phyloP scores from a whole-genome alignment of 352 stramenopile species.

The Phytophthora rubi region DNA sequence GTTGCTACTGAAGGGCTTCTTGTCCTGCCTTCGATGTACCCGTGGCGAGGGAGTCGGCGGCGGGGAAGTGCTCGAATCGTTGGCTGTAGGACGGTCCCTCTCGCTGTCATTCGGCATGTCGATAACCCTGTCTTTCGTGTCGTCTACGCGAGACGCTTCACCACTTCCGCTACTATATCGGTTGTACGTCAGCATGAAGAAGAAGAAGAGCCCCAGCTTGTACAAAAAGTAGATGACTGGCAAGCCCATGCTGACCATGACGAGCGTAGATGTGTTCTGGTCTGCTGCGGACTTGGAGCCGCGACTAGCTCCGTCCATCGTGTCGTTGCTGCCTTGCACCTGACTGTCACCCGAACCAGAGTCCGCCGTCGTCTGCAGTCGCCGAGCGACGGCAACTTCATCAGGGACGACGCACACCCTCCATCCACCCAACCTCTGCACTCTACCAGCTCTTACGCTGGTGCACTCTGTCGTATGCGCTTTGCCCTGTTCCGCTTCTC shows the following conservation, averaged over 20 bases:
- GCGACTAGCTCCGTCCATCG: constrained; percentile 6
- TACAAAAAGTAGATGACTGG: constrained; percentile 51
- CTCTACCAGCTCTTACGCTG: constrained; percentile 13
- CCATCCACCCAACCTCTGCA: constrained; percentile 18
- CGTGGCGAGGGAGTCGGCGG: constrained; percentile 22
- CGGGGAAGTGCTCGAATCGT: constrained; percentile 39
- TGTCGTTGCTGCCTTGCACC: constrained; percentile 8
- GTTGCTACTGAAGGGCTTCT: constrained; percentile 35
- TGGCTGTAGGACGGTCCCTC: constrained; percentile 26
- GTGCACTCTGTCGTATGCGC: constrained; percentile 9
- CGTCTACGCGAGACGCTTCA: background rate
- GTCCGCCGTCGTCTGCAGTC: constrained; percentile 9
- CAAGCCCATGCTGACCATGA: constrained; percentile 40
- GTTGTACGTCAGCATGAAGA: constrained; percentile 40
- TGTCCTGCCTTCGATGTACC: constrained; percentile 23
- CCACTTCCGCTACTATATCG: constrained; percentile 7
- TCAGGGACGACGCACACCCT: constrained; percentile 32
- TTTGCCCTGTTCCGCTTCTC: background rate
- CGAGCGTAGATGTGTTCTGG: constrained; percentile 34
- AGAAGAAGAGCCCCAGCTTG: constrained; percentile 46
- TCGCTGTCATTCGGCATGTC: constrained; percentile 29
- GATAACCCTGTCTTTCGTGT: constrained; percentile 11
- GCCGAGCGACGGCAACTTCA: constrained; percentile 16
- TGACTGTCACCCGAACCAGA: constrained; percentile 8
- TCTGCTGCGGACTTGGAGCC: constrained; percentile 11